Base-by-base conservation (phyloP, 805 yeast genomes). In the Nakazawaea pomicola region DNA sequence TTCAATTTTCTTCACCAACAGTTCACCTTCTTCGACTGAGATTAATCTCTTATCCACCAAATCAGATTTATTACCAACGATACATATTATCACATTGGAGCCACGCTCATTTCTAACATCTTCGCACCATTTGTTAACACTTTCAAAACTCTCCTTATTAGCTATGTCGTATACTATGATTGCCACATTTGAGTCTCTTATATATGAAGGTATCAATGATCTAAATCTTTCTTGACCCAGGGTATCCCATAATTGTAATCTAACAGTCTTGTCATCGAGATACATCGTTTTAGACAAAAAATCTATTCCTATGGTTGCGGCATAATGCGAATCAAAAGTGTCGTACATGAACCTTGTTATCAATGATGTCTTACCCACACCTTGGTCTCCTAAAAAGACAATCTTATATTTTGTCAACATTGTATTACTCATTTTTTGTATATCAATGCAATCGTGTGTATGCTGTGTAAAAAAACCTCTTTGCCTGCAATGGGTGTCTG, bases 331-430 rank as follows among this genome's bases (percentile, higher is more conserved):
- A 61, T 91, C 97, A 61, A 91, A 91, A 15, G 96, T 84, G 59
- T 93, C 98, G 60, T 91, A 91, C 98, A 91, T 91, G 67, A 93
- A 91, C 49, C 98, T 72, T n/a, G 98, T 90, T 51, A 91, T 87
- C 46, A 91, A 73, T 2, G 98, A 91, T 4, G 99, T 91, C 60
- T 91, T 91, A 31, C 99, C 99, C 30, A 91, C 98, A 56, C 93
- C 87, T 61, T 88, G 95, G 61, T 91, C 99, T n/a, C 99, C 99
- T 28, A 91, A 71, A 60, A 91, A 93, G 27, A 91, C 98, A 43
- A 91, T 86, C 65, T 93, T 91, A 60, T 81, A 83, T 60, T 85
- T 85, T 46, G 79, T 67, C 49, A 76, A 62, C 56, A 70, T 67
- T 11, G 28, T 36, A 36, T 25, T 35, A 16, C 39, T 36, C 39